Evolutionary conservation across 768 basidiomycete genomes (phyloP).

Genomic region (Cystoderma amianthinum): DNA sequence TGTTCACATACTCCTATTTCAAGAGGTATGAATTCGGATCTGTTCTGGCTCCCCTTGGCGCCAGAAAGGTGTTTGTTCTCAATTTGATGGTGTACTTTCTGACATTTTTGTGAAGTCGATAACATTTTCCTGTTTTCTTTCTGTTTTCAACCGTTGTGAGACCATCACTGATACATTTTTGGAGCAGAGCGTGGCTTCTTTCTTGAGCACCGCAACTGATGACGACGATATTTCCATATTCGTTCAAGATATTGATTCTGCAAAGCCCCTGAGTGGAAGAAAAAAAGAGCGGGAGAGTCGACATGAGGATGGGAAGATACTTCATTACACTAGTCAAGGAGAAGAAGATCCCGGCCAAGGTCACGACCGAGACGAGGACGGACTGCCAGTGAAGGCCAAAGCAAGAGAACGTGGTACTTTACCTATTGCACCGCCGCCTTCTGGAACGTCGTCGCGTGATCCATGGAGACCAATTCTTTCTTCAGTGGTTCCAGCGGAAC

Average conservation of each 20-base stretch:
- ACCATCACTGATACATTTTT: too few species aligned
- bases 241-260: constrained; percentile 68
- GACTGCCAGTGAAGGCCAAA: not conserved
- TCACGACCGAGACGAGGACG: constrained; percentile 1
- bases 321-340: too few species aligned
- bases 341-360: constrained; percentile 3
- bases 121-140: not conserved
- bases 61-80: not conserved
- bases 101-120: not conserved
- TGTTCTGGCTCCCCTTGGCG: too few species aligned
- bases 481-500: not conserved
- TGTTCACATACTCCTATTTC: too few species aligned
- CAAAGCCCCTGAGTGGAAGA: constrained; percentile 53
- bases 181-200: constrained; percentile 28
- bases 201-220: constrained; percentile 45
- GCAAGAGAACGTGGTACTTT: not conserved
- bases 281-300: constrained; percentile 16
- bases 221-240: constrained; percentile 77
- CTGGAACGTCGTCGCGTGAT: not conserved
- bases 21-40: too few species aligned
- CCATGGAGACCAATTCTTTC: not conserved
- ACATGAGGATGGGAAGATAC: constrained; percentile 5
- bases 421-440: not conserved
- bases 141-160: constrained; percentile 1
- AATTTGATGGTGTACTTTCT: too few species aligned